Conservation (phyloP, 345 rosid species). For the Physaria fendleri region DNA sequence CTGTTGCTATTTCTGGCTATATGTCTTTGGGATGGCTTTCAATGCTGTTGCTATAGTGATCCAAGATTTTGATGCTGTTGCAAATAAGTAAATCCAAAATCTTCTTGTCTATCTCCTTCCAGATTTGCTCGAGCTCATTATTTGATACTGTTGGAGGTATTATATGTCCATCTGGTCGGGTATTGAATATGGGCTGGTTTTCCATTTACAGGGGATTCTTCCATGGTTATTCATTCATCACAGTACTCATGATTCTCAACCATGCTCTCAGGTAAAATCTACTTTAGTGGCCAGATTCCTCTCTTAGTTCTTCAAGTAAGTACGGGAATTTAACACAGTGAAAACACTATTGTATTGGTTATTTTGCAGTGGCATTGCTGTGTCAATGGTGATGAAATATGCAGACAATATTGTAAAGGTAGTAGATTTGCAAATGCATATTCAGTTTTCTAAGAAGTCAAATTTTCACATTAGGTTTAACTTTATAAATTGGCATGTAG, state of each 20-base stretch:
- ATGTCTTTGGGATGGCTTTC: constrained; percentile 80
- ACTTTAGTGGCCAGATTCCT: constrained; percentile 17
- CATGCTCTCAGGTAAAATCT: constrained; percentile 81
- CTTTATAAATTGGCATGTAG: constrained; percentile 34
- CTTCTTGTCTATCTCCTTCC: constrained; percentile 6
- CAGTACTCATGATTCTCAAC: constrained; percentile 86
- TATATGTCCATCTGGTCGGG: background rate
- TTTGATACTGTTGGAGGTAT: no score
- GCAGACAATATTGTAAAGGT: constrained; percentile 98
- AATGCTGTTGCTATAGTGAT: constrained; percentile 82
- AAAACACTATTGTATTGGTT: background rate
- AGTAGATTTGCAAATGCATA: background rate
- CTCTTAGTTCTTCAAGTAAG: background rate
- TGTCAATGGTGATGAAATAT: constrained; percentile 96
- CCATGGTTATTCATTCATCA: constrained; percentile 84
- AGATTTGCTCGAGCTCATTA: background rate
- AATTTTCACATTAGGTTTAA: background rate
- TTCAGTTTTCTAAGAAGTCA: no score
- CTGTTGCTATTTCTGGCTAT: constrained; percentile 88
- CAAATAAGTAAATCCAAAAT: constrained; percentile 56
- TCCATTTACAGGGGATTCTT: constrained; percentile 76
- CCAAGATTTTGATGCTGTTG: constrained; percentile 91
- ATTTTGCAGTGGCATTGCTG: constrained; percentile 85
- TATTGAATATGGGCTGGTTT: background rate
- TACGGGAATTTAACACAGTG: background rate